Conservation (phyloP, 257 asterid genomes). For the Marsdenia floribunda region DNA sequence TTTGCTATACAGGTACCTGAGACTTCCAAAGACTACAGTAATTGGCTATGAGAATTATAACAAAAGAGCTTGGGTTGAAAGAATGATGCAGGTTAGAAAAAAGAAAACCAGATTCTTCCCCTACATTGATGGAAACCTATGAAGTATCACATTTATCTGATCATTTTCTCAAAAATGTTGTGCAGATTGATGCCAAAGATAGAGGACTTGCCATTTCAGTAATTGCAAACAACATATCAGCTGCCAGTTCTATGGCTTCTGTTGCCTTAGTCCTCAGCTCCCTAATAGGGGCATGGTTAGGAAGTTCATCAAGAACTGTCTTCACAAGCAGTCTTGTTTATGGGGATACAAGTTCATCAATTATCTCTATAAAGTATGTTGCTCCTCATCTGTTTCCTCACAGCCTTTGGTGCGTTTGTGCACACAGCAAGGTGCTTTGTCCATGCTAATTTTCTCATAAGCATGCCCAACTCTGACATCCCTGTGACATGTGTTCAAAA, state of each 20-base stretch:
- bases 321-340: constrained; percentile 40
- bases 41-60: constrained; percentile 58
- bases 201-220: constrained; percentile 47
- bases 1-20: constrained; percentile 47
- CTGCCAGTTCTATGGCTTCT: constrained; percentile 47
- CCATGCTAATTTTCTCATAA: constrained; percentile 51
- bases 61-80: constrained; percentile 56
- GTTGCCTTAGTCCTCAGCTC: constrained; percentile 47
- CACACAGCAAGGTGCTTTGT: constrained; percentile 44
- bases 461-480: constrained; percentile 49
- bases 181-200: constrained; percentile 41
- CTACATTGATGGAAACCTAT: background rate
- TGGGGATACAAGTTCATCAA: constrained; percentile 40
- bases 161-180: background rate
- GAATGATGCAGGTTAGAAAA: constrained; percentile 44
- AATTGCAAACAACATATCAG: constrained; percentile 36
- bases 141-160: background rate
- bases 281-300: constrained; percentile 59
- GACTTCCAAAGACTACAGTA: constrained; percentile 36
- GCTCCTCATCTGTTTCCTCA: constrained; percentile 49
- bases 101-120: background rate
- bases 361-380: constrained; percentile 40
- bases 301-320: constrained; percentile 32
- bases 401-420: constrained; percentile 53
- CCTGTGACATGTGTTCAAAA: constrained; percentile 27